These are phyloP conservation scores for Arabidopsis arenosa DNA, from an alignment of 345 rosid genomes.

Conservation along the genomic window DNA sequence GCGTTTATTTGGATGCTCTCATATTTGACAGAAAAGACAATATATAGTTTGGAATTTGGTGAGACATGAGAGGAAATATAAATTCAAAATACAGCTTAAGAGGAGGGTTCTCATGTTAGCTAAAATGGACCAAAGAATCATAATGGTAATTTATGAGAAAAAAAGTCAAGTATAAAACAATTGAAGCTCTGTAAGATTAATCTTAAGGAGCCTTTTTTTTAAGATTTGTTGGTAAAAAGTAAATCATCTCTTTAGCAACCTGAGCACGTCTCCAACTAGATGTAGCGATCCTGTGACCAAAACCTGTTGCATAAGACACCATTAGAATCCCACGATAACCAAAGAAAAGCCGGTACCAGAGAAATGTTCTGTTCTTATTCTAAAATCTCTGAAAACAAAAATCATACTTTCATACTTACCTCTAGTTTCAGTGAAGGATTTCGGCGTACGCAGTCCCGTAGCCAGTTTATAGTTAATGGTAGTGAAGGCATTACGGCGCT, in stretches of 20 bases:
- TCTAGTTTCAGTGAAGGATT: conserved; percentile 73
- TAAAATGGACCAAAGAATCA: conserved; percentile 16
- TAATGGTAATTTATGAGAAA: background rate
- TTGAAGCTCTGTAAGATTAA: conserved; percentile 19
- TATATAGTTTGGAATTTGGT: background rate
- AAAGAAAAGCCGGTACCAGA: background rate
- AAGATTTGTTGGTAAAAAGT: background rate
- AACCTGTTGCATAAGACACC: conserved; percentile 55
- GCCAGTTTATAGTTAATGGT: conserved; percentile 80
- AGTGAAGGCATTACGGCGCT: conserved; percentile 74
- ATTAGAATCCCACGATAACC: background rate
- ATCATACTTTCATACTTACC: conserved; percentile 45
- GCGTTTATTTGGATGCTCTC: no score
- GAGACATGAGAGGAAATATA: background rate
- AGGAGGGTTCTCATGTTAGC: background rate
- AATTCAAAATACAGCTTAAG: background rate
- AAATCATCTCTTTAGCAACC: conserved; percentile 61
- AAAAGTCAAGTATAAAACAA: background rate
- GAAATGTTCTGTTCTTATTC: conserved; percentile 3
- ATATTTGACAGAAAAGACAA: background rate
- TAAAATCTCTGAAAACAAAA: background rate
- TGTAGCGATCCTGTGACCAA: conserved; percentile 86
- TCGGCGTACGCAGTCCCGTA: conserved; percentile 54
- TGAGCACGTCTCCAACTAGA: conserved; percentile 83
- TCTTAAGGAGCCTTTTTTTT: conserved; percentile 10